Conservation (phyloP, 2,329 filamentous ascomycete genomes). For the Madurella mycetomatis region DNA sequence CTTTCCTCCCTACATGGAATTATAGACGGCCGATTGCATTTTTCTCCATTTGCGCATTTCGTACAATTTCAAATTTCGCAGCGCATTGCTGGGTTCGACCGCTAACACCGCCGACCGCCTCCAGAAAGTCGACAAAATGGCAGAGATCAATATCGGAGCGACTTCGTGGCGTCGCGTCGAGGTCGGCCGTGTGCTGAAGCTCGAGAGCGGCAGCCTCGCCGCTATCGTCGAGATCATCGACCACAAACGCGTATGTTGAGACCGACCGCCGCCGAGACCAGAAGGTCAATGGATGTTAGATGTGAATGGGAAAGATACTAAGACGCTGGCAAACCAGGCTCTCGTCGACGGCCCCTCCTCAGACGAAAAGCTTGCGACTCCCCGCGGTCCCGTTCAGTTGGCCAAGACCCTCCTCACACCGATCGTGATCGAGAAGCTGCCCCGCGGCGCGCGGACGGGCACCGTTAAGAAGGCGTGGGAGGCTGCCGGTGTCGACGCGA, state of each 20-base stretch:
- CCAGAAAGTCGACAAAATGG: slow-evolving; percentile 54
- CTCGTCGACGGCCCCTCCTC: slow-evolving; percentile 91
- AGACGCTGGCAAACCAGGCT: slow-evolving; percentile 56
- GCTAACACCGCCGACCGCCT: slow-evolving; percentile 48
- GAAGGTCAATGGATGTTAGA: slow-evolving; percentile 1
- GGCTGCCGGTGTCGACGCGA: slow-evolving; percentile 83
- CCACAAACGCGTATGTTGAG: slow-evolving; percentile 94
- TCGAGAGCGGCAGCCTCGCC: slow-evolving; percentile 85
- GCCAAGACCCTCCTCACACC: slow-evolving; percentile 82
- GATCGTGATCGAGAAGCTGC: slow-evolving; percentile 80
- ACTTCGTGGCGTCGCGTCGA: slow-evolving; percentile 94
- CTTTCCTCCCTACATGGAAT: slow-evolving; percentile 15
- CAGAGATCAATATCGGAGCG: slow-evolving; percentile 75
- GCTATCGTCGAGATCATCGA: slow-evolving; percentile 99
- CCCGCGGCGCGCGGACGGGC: slow-evolving; percentile 77
- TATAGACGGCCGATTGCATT: slow-evolving; percentile 8
- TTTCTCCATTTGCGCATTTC: slow-evolving; percentile 16
- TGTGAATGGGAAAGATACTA: slow-evolving; percentile 23
- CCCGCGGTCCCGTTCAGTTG: slow-evolving; percentile 82
- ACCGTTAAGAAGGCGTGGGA: slow-evolving; percentile 86
- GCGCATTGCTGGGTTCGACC: slow-evolving; percentile 13
- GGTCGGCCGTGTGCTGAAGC: slow-evolving; percentile 94
- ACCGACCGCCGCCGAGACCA: slow-evolving; percentile 15
- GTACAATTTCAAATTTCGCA: slow-evolving; percentile 12
- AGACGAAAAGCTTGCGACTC: slow-evolving; percentile 72